Evolutionary conservation across 164 flowering plant species (phyloP), one percentile per base, ranked within the genome.

Genomic region (Tinospora cordifolia): DNA sequence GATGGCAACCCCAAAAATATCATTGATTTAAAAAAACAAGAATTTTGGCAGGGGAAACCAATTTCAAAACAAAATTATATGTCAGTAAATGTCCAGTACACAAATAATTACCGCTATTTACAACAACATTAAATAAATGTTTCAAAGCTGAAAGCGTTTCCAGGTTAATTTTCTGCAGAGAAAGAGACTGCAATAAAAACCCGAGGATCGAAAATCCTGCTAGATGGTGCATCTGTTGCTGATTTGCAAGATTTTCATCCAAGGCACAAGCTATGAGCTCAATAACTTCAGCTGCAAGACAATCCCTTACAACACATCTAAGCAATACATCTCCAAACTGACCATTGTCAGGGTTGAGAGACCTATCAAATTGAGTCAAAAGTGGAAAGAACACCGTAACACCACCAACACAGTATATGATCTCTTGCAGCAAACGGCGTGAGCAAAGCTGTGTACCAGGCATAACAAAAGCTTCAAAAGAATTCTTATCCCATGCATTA

Each of bases 361-460:
- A 81, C 76, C 78, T 79, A 74, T 82, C 88, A 75, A 85, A 85
- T 71, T 85, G 93, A n/a, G 87, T 80, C 69, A 95, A 83, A 27
- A 95, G 91, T 13, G 99, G 99, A 63, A 95, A 95, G 79, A 92
- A 90, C 47, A 95, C 99, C 41, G 99, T 87, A 27, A 95, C 90
- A 62, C 99, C 99, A n/a, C 99, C 99, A 76, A 92, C 99, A 82
- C 97, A 92, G 75, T 95, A 95, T 66, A 95, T 87, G 66, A 91
- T 95, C 80, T 88, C 84, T 69, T 91, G 97, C 75, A 95, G 82
- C 83, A 91, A 83, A 58, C 97, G 88, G 10, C 98, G 88, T 12
- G 98, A 92, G 80, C 99, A 95, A 72, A 90, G 77, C 75, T 91
- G 91, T 36, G 97, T 87, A 15, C 96, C 98, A 75, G 72, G 75